Percentiles rank a stretch among this genome's conserved stretches.
Conservation (phyloP, 768 basidiomycete species). For the button mushroom (Agaricus bisporus) region DNA sequence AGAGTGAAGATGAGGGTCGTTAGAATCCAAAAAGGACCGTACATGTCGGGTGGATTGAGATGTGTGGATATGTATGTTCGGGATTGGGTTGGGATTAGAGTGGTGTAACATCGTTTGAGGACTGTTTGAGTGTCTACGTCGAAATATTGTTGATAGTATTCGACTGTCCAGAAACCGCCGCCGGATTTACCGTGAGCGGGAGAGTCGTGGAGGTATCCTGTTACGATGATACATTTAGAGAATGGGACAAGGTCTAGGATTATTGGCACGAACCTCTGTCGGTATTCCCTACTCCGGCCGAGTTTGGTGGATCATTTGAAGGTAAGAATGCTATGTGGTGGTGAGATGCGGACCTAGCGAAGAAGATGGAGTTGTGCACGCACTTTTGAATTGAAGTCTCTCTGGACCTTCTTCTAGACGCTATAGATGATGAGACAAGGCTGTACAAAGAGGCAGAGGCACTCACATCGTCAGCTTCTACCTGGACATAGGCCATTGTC, state of each 20-base stretch:
- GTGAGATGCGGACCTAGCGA: neutral
- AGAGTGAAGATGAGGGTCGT: constrained; percentile 91
- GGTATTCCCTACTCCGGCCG: constrained; percentile 41
- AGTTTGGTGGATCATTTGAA: constrained; percentile 27
- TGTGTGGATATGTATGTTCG: constrained; percentile 54
- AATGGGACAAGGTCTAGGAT: neutral
- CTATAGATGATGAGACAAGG: neutral
- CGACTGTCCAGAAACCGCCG: constrained; percentile 71
- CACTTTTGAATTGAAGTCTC: constrained; percentile 70
- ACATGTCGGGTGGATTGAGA: constrained; percentile 67
- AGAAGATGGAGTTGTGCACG: neutral
- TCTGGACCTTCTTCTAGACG: constrained; percentile 62
- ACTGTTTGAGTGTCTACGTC: constrained; percentile 83
- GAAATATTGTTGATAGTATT: constrained; percentile 85
- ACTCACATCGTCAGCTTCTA: constrained; percentile 66
- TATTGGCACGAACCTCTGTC: constrained; percentile 37
- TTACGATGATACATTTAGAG: neutral
- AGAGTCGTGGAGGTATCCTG: constrained; percentile 64
- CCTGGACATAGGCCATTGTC: constrained; percentile 65
- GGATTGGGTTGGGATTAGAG: constrained; percentile 66
- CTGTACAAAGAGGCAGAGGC: neutral
- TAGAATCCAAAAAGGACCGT: constrained; percentile 96
- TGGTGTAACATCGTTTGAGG: constrained; percentile 68
- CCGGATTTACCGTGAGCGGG: constrained; percentile 35
- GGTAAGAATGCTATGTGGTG: constrained; percentile 49